Conservation (phyloP, 345 rosid genomes). For the Pugionium cornutum region DNA sequence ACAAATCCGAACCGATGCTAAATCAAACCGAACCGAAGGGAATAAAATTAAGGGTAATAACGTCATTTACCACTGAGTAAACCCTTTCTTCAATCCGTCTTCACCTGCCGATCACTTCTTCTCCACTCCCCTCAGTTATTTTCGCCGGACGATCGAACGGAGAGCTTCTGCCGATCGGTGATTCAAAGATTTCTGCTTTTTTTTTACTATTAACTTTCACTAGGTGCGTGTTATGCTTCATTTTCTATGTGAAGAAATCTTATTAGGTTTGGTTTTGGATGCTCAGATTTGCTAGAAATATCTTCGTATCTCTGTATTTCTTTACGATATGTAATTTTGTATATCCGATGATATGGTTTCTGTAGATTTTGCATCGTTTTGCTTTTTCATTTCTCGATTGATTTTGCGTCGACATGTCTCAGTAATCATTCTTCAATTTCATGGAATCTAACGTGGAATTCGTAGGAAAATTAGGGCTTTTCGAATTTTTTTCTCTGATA, state of each 20-base stretch:
- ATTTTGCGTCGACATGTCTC: no score
- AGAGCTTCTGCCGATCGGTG: slow-evolving; percentile 7
- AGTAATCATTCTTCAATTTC: background rate
- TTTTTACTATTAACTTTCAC: no score
- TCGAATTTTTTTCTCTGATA: background rate
- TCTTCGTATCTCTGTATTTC: slow-evolving; percentile 3
- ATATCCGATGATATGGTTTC: background rate
- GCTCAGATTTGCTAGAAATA: background rate
- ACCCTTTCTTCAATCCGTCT: slow-evolving; percentile 24
- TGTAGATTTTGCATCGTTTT: background rate
- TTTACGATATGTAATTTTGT: background rate
- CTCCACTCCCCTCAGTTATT: background rate
- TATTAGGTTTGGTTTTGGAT: background rate
- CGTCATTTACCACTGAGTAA: background rate
- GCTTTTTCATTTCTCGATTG: background rate
- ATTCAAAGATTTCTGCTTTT: background rate
- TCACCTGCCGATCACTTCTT: background rate
- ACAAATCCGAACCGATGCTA: background rate
- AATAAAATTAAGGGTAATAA: background rate
- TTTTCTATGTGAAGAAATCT: background rate
- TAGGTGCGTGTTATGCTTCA: background rate
- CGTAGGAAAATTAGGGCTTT: background rate
- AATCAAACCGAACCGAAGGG: background rate
- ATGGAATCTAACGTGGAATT: background rate
- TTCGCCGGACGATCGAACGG: slow-evolving; percentile 17